Evolutionary conservation across 2,329 filamentous ascomycete genomes (phyloP).

Genomic region (Aureobasidium sp.): DNA sequence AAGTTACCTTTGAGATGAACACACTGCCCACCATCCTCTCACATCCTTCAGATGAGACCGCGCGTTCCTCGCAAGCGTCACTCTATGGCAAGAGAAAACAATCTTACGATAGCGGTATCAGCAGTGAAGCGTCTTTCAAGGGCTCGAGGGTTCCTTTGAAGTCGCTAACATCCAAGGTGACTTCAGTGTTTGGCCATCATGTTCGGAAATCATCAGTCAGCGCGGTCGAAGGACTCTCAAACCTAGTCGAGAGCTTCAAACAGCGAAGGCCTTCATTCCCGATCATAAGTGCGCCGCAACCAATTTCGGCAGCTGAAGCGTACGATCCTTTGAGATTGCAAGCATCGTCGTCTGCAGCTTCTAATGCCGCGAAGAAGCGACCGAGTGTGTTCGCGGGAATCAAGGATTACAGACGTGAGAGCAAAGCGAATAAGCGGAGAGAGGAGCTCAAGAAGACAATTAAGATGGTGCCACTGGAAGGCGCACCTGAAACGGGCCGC

Average conservation of each 20-base stretch:
- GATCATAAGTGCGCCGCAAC: slow-evolving; percentile 2
- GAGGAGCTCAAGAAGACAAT: slow-evolving; percentile 29
- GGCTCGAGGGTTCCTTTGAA: neutral
- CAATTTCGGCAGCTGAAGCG: neutral
- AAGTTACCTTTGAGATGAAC: neutral
- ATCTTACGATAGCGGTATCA: neutral
- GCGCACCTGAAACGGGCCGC: neutral
- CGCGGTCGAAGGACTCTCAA: neutral
- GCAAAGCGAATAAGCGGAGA: slow-evolving; percentile 25
- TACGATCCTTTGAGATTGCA: neutral
- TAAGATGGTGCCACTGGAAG: slow-evolving; percentile 21
- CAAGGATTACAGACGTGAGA: slow-evolving; percentile 16
- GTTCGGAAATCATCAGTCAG: neutral
- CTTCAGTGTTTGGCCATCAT: neutral
- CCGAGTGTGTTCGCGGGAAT: neutral
- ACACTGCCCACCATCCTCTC: neutral
- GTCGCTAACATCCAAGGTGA: neutral
- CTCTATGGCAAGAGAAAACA: neutral
- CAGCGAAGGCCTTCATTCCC: neutral
- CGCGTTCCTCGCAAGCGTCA: neutral
- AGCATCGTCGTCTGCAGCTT: neutral
- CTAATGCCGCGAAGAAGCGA: neutral
- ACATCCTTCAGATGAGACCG: neutral
- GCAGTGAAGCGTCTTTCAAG: neutral
- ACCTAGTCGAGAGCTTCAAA: neutral